Conservation (phyloP, 345 rosid genomes). For the Eutrema yunnanense region DNA sequence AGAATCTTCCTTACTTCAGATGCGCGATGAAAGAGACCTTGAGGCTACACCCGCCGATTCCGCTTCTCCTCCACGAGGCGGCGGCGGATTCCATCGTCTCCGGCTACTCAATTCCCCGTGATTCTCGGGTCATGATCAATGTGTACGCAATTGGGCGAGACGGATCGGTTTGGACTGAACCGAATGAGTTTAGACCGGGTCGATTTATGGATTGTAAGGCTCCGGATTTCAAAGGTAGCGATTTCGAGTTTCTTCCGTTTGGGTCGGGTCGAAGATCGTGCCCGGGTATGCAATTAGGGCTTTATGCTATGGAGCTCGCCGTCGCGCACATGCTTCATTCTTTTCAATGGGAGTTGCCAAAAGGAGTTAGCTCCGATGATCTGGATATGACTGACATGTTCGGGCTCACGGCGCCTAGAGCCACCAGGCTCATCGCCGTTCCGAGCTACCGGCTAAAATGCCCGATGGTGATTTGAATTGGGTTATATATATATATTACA, state of each 20-base stretch:
- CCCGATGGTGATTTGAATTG: slow-evolving; percentile 17
- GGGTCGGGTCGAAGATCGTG: slow-evolving; percentile 85
- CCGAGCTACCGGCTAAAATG: slow-evolving; percentile 47
- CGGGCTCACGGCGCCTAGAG: slow-evolving; percentile 79
- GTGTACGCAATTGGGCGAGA: slow-evolving; percentile 61
- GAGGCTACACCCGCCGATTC: slow-evolving; percentile 79
- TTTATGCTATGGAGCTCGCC: slow-evolving; percentile 56
- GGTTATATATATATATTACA: not conserved
- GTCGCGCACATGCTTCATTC: slow-evolving; percentile 67
- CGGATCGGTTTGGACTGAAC: slow-evolving; percentile 50
- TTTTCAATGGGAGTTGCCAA: slow-evolving; percentile 64
- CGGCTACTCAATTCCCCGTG: slow-evolving; percentile 51
- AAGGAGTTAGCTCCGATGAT: slow-evolving; percentile 52
- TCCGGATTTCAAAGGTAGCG: slow-evolving; percentile 52
- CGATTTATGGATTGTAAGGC: slow-evolving; percentile 45
- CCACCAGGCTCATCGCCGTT: slow-evolving; percentile 50
- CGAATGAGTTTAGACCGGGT: slow-evolving; percentile 46
- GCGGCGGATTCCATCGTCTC: slow-evolving; percentile 43
- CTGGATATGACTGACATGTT: slow-evolving; percentile 61
- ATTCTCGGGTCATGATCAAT: slow-evolving; percentile 59
- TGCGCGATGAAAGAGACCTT: slow-evolving; percentile 63
- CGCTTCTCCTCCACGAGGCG: slow-evolving; percentile 69
- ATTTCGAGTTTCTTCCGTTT: slow-evolving; percentile 65
- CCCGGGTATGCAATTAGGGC: slow-evolving; percentile 78
- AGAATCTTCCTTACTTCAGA: slow-evolving; percentile 48